Conservation (phyloP, 164 flowering plant genomes). For the Piper longum region DNA sequence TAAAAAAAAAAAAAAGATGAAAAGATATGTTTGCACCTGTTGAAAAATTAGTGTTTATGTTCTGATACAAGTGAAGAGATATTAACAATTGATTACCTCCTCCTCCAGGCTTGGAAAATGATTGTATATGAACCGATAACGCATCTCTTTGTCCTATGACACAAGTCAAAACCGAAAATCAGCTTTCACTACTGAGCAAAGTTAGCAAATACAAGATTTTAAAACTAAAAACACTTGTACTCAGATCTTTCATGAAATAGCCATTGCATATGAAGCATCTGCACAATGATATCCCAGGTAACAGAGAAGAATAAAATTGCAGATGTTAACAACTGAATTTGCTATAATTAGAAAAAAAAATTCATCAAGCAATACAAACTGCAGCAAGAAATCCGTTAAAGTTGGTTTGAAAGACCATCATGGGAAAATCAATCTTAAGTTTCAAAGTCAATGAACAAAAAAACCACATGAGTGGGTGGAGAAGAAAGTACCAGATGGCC, state of each 20-base stretch:
- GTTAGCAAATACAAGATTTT: no score
- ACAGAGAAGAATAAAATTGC: slow-evolving; percentile 62
- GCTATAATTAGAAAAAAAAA: slow-evolving; percentile 88
- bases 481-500: slow-evolving; percentile 75
- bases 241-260: no score
- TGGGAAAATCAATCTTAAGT: slow-evolving; percentile 37
- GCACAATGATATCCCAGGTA: neutral
- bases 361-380: slow-evolving; percentile 32
- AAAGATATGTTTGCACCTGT: slow-evolving; percentile 86
- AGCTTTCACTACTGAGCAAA: neutral
- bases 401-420: no score
- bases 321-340: slow-evolving; percentile 89
- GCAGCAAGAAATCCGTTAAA: no score
- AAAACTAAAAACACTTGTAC: no score
- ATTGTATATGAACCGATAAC: slow-evolving; percentile 88
- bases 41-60: slow-evolving; percentile 51
- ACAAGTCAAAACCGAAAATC: neutral
- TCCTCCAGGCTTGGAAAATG: slow-evolving; percentile 87
- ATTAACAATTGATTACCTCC: slow-evolving; percentile 34
- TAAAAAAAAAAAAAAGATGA: slow-evolving; percentile 52
- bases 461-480: neutral
- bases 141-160: slow-evolving; percentile 79
- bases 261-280: no score
- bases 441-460: neutral
- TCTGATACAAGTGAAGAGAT: slow-evolving; percentile 28